A percentile compares a stretch with the other conserved stretches of the same genome.
Evolutionary conservation across 1,284 basidiomycete species (phyloP).

Genomic region (Ustilago loliicola): DNA sequence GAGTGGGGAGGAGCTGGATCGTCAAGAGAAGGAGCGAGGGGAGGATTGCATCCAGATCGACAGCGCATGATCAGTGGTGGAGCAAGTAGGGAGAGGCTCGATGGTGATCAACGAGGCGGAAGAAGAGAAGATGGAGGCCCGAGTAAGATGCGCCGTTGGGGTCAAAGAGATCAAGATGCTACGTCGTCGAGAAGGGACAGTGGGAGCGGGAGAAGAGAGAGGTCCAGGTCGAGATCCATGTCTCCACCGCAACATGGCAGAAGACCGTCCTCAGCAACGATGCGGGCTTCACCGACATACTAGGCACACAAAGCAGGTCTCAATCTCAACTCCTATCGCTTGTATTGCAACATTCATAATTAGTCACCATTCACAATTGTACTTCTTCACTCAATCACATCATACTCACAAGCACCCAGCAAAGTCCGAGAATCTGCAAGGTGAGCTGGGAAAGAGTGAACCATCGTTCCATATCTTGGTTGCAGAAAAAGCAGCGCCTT

Average conservation of each 20-base stretch:
- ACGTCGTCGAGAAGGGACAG: background rate
- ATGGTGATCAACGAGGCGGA: background rate
- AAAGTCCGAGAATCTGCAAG: background rate
- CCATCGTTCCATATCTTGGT: background rate
- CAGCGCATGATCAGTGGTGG: conserved; percentile 1
- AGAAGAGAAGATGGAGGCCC: background rate
- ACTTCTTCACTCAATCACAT: background rate
- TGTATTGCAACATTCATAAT: background rate
- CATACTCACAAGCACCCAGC: background rate
- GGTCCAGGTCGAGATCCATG: conserved; percentile 13
- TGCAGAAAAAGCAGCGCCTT: no score
- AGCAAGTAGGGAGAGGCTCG: background rate
- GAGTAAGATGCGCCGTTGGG: conserved; percentile 22
- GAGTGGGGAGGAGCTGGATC: background rate
- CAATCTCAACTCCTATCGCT: background rate
- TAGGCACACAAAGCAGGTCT: background rate
- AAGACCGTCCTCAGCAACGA: conserved; percentile 15
- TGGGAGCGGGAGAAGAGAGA: background rate
- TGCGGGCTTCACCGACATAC: conserved; percentile 29
- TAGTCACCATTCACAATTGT: background rate
- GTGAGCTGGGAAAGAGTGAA: background rate
- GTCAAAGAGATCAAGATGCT: conserved; percentile 1
- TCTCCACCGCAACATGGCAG: conserved; percentile 14
- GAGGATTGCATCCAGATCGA: conserved; percentile 21
- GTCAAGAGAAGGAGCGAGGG: background rate